A percentile compares a stretch with the other conserved stretches of the same genome.
phyloP scores from a whole-genome alignment of 1,284 basidiomycete genomes.

The Trametes versicolor region DNA sequence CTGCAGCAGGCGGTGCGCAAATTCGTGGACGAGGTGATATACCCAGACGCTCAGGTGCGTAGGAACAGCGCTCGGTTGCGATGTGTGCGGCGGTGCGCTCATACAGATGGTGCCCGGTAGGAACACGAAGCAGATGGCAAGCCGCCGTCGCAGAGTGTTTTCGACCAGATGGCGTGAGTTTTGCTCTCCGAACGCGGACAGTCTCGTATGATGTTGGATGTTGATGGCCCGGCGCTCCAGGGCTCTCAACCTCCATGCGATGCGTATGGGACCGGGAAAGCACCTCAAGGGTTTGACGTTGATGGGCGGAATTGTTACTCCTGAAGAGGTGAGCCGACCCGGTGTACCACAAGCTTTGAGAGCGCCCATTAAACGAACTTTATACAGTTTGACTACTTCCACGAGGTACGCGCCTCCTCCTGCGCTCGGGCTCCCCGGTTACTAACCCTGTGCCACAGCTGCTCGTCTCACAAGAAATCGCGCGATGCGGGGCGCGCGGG shows the following conservation, averaged over 20 bases:
- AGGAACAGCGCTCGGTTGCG: background rate
- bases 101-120: slow-evolving; percentile 44
- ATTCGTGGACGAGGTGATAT: slow-evolving; percentile 60
- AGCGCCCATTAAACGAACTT: background rate
- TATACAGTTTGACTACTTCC: slow-evolving; percentile 81
- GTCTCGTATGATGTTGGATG: slow-evolving; percentile 3
- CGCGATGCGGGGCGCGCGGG: slow-evolving; percentile 69
- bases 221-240: slow-evolving; percentile 44
- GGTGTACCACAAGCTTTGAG: background rate
- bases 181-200: background rate
- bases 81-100: background rate
- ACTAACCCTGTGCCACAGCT: slow-evolving; percentile 52
- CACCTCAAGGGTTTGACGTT: slow-evolving; percentile 86
- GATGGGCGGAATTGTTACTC: slow-evolving; percentile 85
- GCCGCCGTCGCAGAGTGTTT: slow-evolving; percentile 67
- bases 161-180: slow-evolving; percentile 77
- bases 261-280: slow-evolving; percentile 90
- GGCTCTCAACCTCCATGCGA: slow-evolving; percentile 81
- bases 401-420: slow-evolving; percentile 60
- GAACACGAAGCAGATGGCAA: slow-evolving; percentile 83
- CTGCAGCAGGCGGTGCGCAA: slow-evolving; percentile 59
- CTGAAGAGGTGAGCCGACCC: slow-evolving; percentile 74
- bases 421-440: background rate
- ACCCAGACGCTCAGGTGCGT: slow-evolving; percentile 59
- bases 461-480: slow-evolving; percentile 90